These are phyloP conservation scores for Corinectria fuckeliana DNA, from an alignment of 2,329 filamentous ascomycete species.

Conservation along the genomic window DNA sequence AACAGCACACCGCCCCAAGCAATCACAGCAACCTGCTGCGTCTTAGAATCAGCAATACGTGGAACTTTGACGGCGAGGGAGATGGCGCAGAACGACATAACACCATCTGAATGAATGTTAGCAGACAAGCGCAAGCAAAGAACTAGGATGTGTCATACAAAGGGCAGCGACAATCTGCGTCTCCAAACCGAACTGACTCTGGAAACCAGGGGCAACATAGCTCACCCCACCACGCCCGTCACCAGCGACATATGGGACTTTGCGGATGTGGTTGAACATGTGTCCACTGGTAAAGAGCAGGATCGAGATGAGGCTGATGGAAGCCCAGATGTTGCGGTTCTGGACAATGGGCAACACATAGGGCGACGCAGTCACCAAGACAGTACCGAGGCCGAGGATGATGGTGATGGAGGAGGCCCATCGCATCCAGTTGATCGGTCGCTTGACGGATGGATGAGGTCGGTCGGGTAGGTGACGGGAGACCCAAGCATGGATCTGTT, in stretches of 20 bases:
- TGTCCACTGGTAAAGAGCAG: constrained; percentile 94
- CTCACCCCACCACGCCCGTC: constrained; percentile 85
- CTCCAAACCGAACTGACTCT: constrained; percentile 92
- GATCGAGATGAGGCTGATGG: constrained; percentile 84
- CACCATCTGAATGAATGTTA: constrained; percentile 58
- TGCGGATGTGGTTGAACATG: constrained; percentile 99
- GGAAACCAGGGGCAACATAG: constrained; percentile 92
- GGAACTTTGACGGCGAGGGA: constrained; percentile 91
- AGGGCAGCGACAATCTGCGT: constrained; percentile 94
- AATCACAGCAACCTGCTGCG: constrained; percentile 82
- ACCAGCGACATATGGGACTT: constrained; percentile 88
- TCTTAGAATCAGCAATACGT: constrained; percentile 77
- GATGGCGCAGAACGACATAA: constrained; percentile 89
- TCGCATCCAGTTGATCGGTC: constrained; percentile 87
- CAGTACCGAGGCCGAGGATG: constrained; percentile 72
- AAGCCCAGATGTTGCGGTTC: constrained; percentile 94
- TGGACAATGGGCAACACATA: constrained; percentile 83
- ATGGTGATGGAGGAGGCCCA: constrained; percentile 72
- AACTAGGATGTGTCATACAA: constrained; percentile 68
- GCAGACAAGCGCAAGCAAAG: not conserved
- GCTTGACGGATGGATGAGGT: constrained; percentile 77
- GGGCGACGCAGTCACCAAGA: constrained; percentile 73
- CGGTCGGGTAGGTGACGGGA: constrained; percentile 77
- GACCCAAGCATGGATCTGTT: constrained; percentile 81
- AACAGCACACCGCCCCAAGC: constrained; percentile 80